Evolutionary conservation across 257 asterid genomes (phyloP).

Genomic region (Nicotiana noctiflora): DNA sequence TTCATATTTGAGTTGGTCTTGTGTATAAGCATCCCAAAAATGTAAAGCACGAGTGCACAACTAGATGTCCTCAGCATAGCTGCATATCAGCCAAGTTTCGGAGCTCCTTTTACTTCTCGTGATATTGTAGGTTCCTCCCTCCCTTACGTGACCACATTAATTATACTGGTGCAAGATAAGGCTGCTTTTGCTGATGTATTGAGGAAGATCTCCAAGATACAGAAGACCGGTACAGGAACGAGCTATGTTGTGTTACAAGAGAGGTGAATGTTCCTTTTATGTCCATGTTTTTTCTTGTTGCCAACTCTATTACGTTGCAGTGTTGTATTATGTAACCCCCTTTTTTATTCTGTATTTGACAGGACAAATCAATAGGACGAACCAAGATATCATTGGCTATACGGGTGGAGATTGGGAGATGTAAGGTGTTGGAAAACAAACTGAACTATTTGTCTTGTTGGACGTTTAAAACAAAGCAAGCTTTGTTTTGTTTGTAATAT

Average conservation of each 20-base stretch:
- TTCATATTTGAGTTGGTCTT: not conserved
- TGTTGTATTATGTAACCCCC: not conserved
- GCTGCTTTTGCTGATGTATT: slow-evolving; percentile 69
- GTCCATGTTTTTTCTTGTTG: not conserved
- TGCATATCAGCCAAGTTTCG: not conserved
- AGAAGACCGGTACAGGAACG: slow-evolving; percentile 47
- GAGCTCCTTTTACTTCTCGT: not conserved
- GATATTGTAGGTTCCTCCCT: not conserved
- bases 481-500: not conserved
- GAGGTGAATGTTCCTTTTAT: slow-evolving; percentile 9
- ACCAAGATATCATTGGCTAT: not conserved
- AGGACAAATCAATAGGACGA: slow-evolving; percentile 4
- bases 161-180: slow-evolving; percentile 62
- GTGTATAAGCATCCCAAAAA: not conserved
- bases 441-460: not conserved
- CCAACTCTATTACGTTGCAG: not conserved
- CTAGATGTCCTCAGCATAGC: not conserved
- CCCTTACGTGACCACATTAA: not conserved
- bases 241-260: slow-evolving; percentile 66
- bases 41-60: not conserved
- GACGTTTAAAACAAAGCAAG: not conserved
- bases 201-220: slow-evolving; percentile 84
- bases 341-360: not conserved
- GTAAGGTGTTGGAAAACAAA: not conserved
- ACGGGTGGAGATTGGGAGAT: not conserved